Evolutionary conservation across 257 asterid species (phyloP), one percentile per base, ranked within the genome.

Genomic region (Rehmannia glutinosa): DNA sequence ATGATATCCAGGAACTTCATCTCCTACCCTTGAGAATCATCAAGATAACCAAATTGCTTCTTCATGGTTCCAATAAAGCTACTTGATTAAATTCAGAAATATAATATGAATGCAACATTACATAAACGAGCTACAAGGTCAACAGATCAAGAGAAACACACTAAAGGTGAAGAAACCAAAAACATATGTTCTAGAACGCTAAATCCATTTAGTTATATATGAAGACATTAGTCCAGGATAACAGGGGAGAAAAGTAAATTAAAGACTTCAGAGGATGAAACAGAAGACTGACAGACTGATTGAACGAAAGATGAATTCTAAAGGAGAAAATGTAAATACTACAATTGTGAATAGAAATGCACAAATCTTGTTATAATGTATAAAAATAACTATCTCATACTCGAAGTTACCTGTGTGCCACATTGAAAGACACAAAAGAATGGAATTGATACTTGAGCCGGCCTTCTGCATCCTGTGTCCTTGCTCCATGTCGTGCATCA

Each of bases 401-500:
- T 54, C 39, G 46, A 68, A 59, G 67, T 78, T 82, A 93, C 99
- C 95, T 88, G 57, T 84, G 82, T 51, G 99, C 99, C 36, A 84
- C 88, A 69, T 78, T 91, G 78, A 87, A 94, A 49, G 98, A 94
- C 64, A 91, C 99, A 30, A 94, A 94, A 52, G 99, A 82, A 66
- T 94, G 99, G 76, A 94, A 94, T 77, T 94, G 92, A 68, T 82
- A 94, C 80, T 85, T 91, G 35, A 94, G 96, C 72, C 98, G 78
- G 80, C 99, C 97, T 73, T 89, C 87, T 3, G 70, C 78, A 73
- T 94, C 99, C 72, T 85, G 95, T 9, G 86, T 85, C 83, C 87
- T 91, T 42, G 99, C 99, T 62, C 98, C 98, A 75, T 91, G 99
- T 35, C 89, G 84, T 56, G 97, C 94, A 71, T 94, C 97, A 67